Conservation (phyloP, 2,329 filamentous ascomycete genomes). For the Colletotrichum noveboracense region DNA sequence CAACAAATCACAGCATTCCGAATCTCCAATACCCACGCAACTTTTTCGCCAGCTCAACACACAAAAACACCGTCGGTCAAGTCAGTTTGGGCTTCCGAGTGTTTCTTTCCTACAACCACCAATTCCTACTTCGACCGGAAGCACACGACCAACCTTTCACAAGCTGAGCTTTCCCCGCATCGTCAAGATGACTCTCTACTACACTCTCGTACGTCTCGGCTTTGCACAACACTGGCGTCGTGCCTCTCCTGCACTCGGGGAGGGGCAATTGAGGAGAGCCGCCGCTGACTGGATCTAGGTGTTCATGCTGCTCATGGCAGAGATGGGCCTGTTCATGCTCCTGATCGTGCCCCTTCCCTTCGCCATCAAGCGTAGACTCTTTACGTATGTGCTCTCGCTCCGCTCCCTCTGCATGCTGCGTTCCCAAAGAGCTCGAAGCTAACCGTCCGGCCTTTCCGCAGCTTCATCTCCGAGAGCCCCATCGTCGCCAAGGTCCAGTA, state of each 20-base stretch:
- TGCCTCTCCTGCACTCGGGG: neutral
- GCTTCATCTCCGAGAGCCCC: constrained; percentile 91
- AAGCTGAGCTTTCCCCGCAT: constrained; percentile 19
- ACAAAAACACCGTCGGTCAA: constrained; percentile 5
- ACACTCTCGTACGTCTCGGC: constrained; percentile 51
- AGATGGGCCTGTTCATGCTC: constrained; percentile 83
- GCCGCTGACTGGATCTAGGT: constrained; percentile 59
- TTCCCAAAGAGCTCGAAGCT: neutral
- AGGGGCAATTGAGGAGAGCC: neutral
- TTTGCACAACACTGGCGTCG: neutral
- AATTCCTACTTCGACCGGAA: neutral
- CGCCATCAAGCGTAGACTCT: constrained; percentile 82
- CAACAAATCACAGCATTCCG: constrained; percentile 7
- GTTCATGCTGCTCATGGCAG: constrained; percentile 80
- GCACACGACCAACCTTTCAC: constrained; percentile 7
- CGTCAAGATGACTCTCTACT: constrained; percentile 62
- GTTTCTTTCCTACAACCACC: neutral
- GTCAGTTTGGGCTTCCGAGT: constrained; percentile 21
- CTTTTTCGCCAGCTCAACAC: neutral
- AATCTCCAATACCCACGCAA: neutral
- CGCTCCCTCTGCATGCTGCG: neutral
- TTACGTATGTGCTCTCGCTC: constrained; percentile 58
- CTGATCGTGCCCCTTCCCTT: constrained; percentile 90
- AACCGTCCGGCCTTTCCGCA: constrained; percentile 33
- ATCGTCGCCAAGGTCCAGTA: constrained; percentile 92